Conservation (phyloP, 257 asterid genomes). For the Gentiana dahurica region DNA sequence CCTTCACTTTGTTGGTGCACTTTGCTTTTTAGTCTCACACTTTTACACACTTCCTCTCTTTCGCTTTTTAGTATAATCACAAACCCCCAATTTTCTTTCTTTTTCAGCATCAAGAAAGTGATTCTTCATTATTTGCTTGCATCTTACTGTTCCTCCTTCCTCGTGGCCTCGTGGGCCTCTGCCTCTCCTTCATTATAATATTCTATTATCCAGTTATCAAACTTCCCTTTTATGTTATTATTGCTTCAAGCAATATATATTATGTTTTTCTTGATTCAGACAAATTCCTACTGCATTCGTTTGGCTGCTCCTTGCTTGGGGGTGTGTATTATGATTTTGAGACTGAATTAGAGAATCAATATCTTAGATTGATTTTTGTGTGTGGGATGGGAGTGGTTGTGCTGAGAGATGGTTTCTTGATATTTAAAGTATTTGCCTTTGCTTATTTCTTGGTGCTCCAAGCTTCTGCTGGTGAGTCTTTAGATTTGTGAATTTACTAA, state of each 20-base stretch:
- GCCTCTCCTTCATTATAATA: neutral
- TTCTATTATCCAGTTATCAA: constrained; percentile 28
- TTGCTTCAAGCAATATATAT: constrained; percentile 37
- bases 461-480: constrained; percentile 60
- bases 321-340: constrained; percentile 12
- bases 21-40: constrained; percentile 6
- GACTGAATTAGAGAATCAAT: constrained; percentile 7
- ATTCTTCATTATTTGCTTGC: constrained; percentile 56
- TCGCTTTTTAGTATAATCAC: constrained; percentile 22
- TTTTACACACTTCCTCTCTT: constrained; percentile 16
- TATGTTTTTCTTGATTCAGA: constrained; percentile 9
- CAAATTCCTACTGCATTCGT: neutral
- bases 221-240: constrained; percentile 19
- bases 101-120: constrained; percentile 22
- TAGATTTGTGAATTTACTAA: neutral
- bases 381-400: constrained; percentile 49
- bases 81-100: constrained; percentile 13
- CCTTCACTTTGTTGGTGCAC: constrained; percentile 8
- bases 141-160: constrained; percentile 46
- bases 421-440: constrained; percentile 37
- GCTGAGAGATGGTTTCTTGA: constrained; percentile 36
- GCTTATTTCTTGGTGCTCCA: constrained; percentile 38
- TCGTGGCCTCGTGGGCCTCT: constrained; percentile 20
- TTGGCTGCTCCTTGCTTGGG: constrained; percentile 16
- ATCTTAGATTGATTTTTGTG: constrained; percentile 16